Evolutionary conservation across 495 filamentous ascomycete species (phyloP).

Genomic region (Aspergillus bridgeri): DNA sequence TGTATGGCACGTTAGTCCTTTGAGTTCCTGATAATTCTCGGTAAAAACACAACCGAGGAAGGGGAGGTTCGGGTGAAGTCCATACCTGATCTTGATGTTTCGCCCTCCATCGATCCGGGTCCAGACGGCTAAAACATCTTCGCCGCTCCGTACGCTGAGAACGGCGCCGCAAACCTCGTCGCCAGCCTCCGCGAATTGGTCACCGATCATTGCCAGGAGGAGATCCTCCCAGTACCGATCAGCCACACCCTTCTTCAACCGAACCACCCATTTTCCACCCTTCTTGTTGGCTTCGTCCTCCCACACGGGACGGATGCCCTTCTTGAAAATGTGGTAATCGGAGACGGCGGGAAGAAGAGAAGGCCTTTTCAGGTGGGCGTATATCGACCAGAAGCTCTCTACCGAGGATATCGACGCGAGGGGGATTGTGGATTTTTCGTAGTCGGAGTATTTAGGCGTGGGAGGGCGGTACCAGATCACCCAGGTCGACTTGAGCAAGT

Average conservation of each 20-base stretch:
- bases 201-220: slow-evolving; percentile 83
- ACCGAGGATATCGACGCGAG: slow-evolving; percentile 77
- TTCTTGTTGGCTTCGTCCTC: slow-evolving; percentile 96
- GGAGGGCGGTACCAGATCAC: slow-evolving; percentile 96
- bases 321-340: slow-evolving; percentile 97
- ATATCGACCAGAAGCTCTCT: slow-evolving; percentile 92
- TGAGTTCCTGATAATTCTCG: neutral
- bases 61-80: slow-evolving; percentile 3
- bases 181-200: slow-evolving; percentile 89
- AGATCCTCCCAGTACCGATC: slow-evolving; percentile 99
- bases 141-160: slow-evolving; percentile 87
- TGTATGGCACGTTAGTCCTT: slow-evolving; percentile 30
- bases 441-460: slow-evolving; percentile 94
- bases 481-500: slow-evolving; percentile 82
- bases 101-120: slow-evolving; percentile 85
- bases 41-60: neutral
- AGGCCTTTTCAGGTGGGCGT: slow-evolving; percentile 85
- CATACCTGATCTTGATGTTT: slow-evolving; percentile 94
- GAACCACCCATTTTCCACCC: slow-evolving; percentile 95
- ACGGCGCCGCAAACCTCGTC: slow-evolving; percentile 96
- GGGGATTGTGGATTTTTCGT: slow-evolving; percentile 91
- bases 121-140: slow-evolving; percentile 98
- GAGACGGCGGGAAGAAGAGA: slow-evolving; percentile 86
- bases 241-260: slow-evolving; percentile 92
- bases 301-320: slow-evolving; percentile 95